phyloP scores from a whole-genome alignment of 2,329 filamentous ascomycete genomes.

The Ophiostoma quercus region DNA sequence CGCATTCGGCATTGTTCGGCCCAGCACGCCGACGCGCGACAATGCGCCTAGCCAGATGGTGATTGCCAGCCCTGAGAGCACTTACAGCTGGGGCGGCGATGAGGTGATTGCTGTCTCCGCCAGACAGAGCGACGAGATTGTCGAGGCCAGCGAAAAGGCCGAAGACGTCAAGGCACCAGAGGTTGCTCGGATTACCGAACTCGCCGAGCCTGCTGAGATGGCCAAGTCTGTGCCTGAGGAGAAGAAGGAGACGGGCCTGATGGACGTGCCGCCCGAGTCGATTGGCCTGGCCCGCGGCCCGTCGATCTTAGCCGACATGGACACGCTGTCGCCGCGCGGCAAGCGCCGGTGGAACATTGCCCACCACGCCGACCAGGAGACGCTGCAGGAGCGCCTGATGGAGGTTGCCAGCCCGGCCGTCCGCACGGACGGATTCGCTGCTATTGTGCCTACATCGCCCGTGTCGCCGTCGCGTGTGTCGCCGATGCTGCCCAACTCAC shows the following conservation, averaged over 20 bases:
- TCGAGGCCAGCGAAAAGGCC: neutral
- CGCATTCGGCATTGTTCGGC: neutral
- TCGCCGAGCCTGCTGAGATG: neutral
- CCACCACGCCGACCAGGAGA: slow-evolving; percentile 14
- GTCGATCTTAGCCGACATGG: slow-evolving; percentile 30
- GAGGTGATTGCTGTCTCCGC: neutral
- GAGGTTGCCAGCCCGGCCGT: neutral
- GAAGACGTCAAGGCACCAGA: neutral
- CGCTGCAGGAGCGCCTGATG: slow-evolving; percentile 10
- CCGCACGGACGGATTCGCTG: neutral
- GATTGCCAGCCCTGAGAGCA: slow-evolving; percentile 13
- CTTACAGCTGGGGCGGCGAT: slow-evolving; percentile 19
- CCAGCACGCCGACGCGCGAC: neutral
- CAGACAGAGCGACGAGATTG: neutral
- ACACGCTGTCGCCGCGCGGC: slow-evolving; percentile 11
- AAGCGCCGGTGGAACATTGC: slow-evolving; percentile 19
- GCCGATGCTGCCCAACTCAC: neutral
- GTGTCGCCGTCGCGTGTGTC: neutral
- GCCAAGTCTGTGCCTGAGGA: neutral
- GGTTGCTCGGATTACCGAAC: neutral
- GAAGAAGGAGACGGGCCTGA: slow-evolving; percentile 11
- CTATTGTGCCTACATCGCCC: slow-evolving; percentile 1
- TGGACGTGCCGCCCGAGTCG: slow-evolving; percentile 26
- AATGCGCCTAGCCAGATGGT: neutral
- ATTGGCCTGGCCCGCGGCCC: slow-evolving; percentile 36